Evolutionary conservation across 208 protist genomes (phyloP), one percentile per base, ranked within the genome.

Genomic region (Trypanosomatidae sp.): DNA sequence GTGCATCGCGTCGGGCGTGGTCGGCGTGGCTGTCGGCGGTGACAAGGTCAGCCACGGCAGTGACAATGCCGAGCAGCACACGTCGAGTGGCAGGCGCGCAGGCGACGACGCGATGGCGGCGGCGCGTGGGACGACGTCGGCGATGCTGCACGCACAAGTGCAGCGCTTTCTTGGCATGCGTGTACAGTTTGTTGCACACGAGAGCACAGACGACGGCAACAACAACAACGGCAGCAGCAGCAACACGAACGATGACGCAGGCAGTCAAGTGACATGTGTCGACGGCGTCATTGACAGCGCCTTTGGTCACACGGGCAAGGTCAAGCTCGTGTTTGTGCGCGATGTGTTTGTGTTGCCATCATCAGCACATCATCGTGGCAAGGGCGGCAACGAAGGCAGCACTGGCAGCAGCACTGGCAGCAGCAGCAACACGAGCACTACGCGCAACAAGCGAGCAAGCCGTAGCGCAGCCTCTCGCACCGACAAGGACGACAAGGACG

Each of bases 231-330:
- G 22, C 33, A 21, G 15, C 22, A 15, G 7, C 27, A 24, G 21
- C 15, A 21, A 38, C 3, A 27, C 25, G 2, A 43, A 41, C n/a
- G 22, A 38, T 16, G 63, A 66, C 16, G 25, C 11, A 11, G 53
- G 41, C 23, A 15, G 32, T 5, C 6, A 19, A 0, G 24, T 21
- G 15, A 7, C 30, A 38, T 16, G 51, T 8, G 45, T 76, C 0
- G 25, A 46, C 16, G 80, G 80, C 16, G 19, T 63, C 19, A 68
- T 89, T 41, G 75, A 89, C 58, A 80, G 68, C 18, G 55, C 69
- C 3, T 89, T 89, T 60, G 80, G 80, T n/a, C 73, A 89, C 44
- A 84, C 65, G 0, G 80, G 80, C 4, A 89, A 85, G 44, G 80
- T 83, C 26, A 78, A 80, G 50, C 57, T 86, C 1, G 24, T 71